phyloP scores from a whole-genome alignment of 208 protist species.

The Leishmania turanica region DNA sequence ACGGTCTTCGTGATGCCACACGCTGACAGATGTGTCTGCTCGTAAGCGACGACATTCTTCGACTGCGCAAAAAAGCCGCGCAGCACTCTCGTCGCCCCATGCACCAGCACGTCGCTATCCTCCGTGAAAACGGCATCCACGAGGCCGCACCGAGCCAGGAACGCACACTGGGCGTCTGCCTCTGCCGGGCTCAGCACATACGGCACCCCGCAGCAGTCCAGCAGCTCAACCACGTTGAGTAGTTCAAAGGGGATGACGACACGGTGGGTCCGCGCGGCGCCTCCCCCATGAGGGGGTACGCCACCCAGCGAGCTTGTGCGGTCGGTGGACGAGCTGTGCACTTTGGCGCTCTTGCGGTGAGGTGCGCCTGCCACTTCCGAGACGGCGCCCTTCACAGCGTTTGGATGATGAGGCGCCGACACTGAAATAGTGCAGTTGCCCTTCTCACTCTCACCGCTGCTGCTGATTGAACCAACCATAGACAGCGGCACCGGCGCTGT shows the following conservation, averaged over 20 bases:
- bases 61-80: conserved; percentile 90
- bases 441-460: conserved; percentile 11
- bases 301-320: not conserved
- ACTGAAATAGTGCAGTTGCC: not conserved
- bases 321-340: not conserved
- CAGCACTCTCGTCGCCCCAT: conserved; percentile 92
- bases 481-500: not conserved
- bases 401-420: not conserved
- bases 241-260: conserved; percentile 66
- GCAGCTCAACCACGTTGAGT: conserved; percentile 73
- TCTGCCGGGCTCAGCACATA: conserved; percentile 90
- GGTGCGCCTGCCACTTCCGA: conserved; percentile 1
- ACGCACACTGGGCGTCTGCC: conserved; percentile 95
- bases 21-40: conserved; percentile 50
- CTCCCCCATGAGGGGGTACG: not conserved
- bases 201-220: conserved; percentile 84
- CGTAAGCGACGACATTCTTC: conserved; percentile 72
- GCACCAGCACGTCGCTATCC: conserved; percentile 96
- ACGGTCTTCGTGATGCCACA: conserved; percentile 82
- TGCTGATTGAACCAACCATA: conserved; percentile 5
- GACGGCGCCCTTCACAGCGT: not conserved
- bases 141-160: conserved; percentile 69
- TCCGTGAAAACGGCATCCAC: conserved; percentile 97
- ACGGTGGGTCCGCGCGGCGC: conserved; percentile 5
- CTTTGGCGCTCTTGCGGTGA: not conserved